phyloP scores from a whole-genome alignment of 305 asterid genomes.

The Rubia tinctorum region DNA sequence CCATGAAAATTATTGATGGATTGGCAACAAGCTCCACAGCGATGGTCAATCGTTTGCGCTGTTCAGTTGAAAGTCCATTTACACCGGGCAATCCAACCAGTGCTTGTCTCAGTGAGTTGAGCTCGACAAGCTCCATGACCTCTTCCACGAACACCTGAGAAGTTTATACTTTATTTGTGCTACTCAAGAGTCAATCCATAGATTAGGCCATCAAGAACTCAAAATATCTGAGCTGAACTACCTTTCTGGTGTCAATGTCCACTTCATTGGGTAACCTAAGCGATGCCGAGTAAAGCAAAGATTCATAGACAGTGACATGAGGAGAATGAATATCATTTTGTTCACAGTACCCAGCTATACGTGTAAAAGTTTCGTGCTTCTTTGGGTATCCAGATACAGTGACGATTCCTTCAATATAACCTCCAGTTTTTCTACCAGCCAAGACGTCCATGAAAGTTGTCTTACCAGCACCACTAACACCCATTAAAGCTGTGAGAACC shows the following conservation, averaged over 20 bases:
- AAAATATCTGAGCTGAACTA: conserved; percentile 15
- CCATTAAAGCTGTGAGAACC: conserved; percentile 77
- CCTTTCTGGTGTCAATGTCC: conserved; percentile 48
- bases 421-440: conserved; percentile 77
- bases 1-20: conserved; percentile 33
- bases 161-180: background rate
- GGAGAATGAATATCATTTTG: conserved; percentile 82
- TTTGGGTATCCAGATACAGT: conserved; percentile 61
- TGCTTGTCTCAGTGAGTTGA: conserved; percentile 20
- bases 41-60: conserved; percentile 29
- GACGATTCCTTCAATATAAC: conserved; percentile 55
- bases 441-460: conserved; percentile 76
- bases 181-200: background rate
- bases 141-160: conserved; percentile 44
- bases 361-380: conserved; percentile 61
- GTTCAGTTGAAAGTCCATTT: conserved; percentile 34
- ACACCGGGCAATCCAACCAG: conserved; percentile 31
- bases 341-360: conserved; percentile 77
- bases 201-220: background rate
- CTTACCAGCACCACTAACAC: conserved; percentile 85
- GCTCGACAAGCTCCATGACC: conserved; percentile 34
- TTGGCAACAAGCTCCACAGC: conserved; percentile 34
- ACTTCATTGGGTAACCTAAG: conserved; percentile 49
- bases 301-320: conserved; percentile 57
- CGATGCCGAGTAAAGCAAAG: conserved; percentile 68